phyloP scores from a whole-genome alignment of 129 eudicot genomes.

The Arctium lappa region DNA sequence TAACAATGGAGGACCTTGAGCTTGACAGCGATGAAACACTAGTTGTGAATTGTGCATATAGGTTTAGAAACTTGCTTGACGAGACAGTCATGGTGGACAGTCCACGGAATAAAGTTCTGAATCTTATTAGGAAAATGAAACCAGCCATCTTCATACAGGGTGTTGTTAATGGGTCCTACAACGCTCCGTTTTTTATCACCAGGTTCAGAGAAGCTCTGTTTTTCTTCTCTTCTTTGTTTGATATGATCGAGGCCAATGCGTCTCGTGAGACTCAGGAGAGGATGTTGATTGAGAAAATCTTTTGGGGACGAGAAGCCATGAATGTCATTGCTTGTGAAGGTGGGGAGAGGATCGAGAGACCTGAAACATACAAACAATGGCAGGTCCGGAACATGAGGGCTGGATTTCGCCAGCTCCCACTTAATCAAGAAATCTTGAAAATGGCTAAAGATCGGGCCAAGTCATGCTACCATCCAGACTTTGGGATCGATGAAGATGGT shows the following conservation, averaged over 20 bases:
- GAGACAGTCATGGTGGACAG: slow-evolving; percentile 72
- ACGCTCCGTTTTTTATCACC: slow-evolving; percentile 70
- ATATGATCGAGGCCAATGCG: slow-evolving; percentile 64
- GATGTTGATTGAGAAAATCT: slow-evolving; percentile 49
- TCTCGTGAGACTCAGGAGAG: slow-evolving; percentile 64
- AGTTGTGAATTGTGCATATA: slow-evolving; percentile 55
- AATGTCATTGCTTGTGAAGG: slow-evolving; percentile 87
- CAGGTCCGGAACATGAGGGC: slow-evolving; percentile 63
- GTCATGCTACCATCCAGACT: slow-evolving; percentile 57
- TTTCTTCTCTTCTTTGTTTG: slow-evolving; percentile 72
- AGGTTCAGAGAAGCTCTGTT: slow-evolving; percentile 81
- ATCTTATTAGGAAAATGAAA: slow-evolving; percentile 51
- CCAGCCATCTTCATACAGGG: slow-evolving; percentile 67
- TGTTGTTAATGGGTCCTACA: slow-evolving; percentile 62
- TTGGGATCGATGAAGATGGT: slow-evolving; percentile 72
- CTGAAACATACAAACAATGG: slow-evolving; percentile 85
- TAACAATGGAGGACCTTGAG: slow-evolving; percentile 57
- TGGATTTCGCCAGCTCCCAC: slow-evolving; percentile 58
- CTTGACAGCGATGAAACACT: slow-evolving; percentile 52
- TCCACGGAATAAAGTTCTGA: slow-evolving; percentile 59
- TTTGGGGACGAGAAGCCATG: slow-evolving; percentile 75
- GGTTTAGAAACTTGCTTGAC: slow-evolving; percentile 57
- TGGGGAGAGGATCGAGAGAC: slow-evolving; percentile 75
- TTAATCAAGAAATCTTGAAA: slow-evolving; percentile 54
- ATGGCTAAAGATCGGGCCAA: slow-evolving; percentile 54